Percentiles rank a stretch among this genome's conserved stretches.
phyloP scores from a whole-genome alignment of 495 filamentous ascomycete species.

The Neurospora sp. region DNA sequence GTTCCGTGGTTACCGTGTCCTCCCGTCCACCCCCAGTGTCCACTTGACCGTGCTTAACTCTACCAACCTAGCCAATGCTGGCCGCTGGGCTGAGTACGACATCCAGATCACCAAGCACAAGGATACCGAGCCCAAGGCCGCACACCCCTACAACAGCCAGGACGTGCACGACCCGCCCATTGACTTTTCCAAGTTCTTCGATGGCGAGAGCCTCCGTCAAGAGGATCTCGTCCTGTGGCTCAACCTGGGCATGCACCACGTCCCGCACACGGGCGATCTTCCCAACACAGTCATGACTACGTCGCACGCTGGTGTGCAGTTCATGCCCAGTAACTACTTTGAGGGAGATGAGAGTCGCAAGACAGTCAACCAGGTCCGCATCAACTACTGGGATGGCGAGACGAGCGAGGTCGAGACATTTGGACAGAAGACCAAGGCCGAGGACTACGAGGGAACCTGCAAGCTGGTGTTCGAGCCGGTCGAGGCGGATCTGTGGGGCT shows the following conservation, averaged over 20 bases:
- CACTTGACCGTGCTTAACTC: slow-evolving; percentile 42
- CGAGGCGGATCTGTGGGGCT: slow-evolving; percentile 21
- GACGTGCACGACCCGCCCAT: slow-evolving; percentile 40
- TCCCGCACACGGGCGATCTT: slow-evolving; percentile 46
- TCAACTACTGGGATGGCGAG: slow-evolving; percentile 30
- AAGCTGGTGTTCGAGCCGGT: slow-evolving; percentile 15
- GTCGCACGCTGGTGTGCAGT: slow-evolving; percentile 31
- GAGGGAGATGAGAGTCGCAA: slow-evolving; percentile 11
- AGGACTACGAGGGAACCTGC: slow-evolving; percentile 9
- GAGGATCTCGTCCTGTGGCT: slow-evolving; percentile 48
- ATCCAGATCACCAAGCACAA: slow-evolving; percentile 42
- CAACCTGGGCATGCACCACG: slow-evolving; percentile 50
- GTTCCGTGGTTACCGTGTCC: slow-evolving; percentile 44
- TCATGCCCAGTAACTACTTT: slow-evolving; percentile 37
- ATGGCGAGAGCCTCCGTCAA: slow-evolving; percentile 42
- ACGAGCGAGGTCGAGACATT: slow-evolving; percentile 27
- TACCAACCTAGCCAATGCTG: slow-evolving; percentile 35
- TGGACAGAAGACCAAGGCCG: slow-evolving; percentile 19
- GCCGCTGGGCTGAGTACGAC: slow-evolving; percentile 40
- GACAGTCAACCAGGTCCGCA: slow-evolving; percentile 32
- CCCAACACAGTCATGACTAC: slow-evolving; percentile 45
- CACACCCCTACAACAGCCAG: slow-evolving; percentile 38
- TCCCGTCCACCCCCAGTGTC: slow-evolving; percentile 23
- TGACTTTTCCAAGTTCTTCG: slow-evolving; percentile 45
- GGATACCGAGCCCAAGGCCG: slow-evolving; percentile 40